Conservation (phyloP, 192 early-diverging fungal species). For the Lobulomyces angularis region DNA sequence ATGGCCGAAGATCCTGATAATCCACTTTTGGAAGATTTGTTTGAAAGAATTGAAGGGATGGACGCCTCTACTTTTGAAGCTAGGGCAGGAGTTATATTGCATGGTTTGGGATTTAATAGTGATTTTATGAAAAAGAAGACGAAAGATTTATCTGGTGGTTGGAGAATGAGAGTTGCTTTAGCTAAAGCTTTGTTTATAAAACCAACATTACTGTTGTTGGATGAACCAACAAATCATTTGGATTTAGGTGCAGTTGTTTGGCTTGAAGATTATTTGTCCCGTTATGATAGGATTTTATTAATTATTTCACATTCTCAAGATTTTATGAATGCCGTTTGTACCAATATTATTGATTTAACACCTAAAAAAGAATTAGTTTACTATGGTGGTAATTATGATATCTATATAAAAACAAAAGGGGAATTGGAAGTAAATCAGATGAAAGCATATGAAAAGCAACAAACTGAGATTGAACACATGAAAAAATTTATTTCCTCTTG, state of each 20-base stretch:
- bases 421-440: conserved; percentile 97
- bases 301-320: conserved; percentile 90
- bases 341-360: conserved; percentile 88
- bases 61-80: conserved; percentile 90
- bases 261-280: conserved; percentile 66
- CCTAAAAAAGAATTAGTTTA: conserved; percentile 82
- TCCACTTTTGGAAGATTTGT: conserved; percentile 80
- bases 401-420: conserved; percentile 83
- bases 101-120: conserved; percentile 88
- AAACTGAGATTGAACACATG: conserved; percentile 97
- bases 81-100: conserved; percentile 76
- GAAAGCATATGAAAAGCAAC: conserved; percentile 99
- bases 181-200: conserved; percentile 93
- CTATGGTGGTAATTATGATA: conserved; percentile 97
- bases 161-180: conserved; percentile 98
- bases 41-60: conserved; percentile 89
- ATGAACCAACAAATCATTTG: conserved; percentile 34
- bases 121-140: conserved; percentile 83
- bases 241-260: conserved; percentile 85
- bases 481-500: conserved; percentile 97
- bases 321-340: conserved; percentile 89
- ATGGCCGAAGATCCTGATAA: conserved; percentile 74
- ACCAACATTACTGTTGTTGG: conserved; percentile 55
- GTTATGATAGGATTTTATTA: conserved; percentile 73
- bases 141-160: conserved; percentile 97